Conservation (phyloP, 108 stramenopile genomes). For the Nitzschia inconspicua region DNA sequence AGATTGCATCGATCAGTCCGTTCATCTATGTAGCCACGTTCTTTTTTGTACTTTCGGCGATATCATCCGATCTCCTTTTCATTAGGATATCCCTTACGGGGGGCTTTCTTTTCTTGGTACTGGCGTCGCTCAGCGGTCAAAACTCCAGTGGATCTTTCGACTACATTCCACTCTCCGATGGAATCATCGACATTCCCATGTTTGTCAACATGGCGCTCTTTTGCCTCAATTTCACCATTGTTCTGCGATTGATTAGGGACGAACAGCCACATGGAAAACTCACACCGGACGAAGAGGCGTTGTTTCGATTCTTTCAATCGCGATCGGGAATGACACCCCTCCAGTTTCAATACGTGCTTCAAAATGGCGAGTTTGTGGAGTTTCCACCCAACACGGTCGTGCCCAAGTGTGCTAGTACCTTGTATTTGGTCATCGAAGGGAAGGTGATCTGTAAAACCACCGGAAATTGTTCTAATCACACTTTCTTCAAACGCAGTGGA, state of each 20-base stretch:
- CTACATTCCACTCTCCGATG: constrained; percentile 14
- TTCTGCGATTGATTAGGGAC: constrained; percentile 4
- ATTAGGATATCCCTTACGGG: constrained; percentile 16
- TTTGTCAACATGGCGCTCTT: constrained; percentile 15
- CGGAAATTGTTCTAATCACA: not conserved
- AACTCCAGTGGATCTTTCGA: constrained; percentile 12
- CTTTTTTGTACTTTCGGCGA: constrained; percentile 11
- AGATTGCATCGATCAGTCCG: constrained; percentile 13
- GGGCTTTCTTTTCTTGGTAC: constrained; percentile 15
- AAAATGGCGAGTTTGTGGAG: constrained; percentile 14
- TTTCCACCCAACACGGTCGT: constrained; percentile 2
- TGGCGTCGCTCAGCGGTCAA: constrained; percentile 14
- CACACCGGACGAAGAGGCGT: constrained; percentile 8
- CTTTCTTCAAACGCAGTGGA: constrained; percentile 22
- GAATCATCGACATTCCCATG: constrained; percentile 14
- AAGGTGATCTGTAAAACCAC: constrained; percentile 5
- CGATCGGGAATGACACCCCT: constrained; percentile 16
- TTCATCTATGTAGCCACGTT: constrained; percentile 8
- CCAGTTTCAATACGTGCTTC: constrained; percentile 10
- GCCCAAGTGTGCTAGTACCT: not conserved
- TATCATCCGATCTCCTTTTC: constrained; percentile 20
- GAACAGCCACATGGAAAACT: not conserved
- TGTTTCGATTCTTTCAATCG: constrained; percentile 22
- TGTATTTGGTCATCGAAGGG: constrained; percentile 21
- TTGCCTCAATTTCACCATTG: constrained; percentile 3